A percentile compares a stretch with the other conserved stretches of the same genome.
Conservation (phyloP, 2,329 filamentous ascomycete genomes). For the Xylaria sp. region DNA sequence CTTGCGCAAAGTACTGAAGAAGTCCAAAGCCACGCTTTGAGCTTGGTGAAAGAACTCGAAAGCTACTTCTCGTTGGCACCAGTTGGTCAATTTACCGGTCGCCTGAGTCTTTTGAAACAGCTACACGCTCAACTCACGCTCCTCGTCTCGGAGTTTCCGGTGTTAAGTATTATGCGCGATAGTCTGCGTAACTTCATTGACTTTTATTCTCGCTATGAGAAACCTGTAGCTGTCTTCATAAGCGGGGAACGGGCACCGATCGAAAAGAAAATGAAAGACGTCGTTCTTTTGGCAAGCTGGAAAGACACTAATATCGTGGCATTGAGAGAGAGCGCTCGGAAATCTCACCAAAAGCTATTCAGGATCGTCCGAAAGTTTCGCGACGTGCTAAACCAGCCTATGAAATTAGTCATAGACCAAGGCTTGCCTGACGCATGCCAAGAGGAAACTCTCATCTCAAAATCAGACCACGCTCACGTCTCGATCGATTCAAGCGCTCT, state of each 20-base stretch:
- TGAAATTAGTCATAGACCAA: constrained; percentile 71
- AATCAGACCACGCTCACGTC: constrained; percentile 43
- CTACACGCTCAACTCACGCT: constrained; percentile 73
- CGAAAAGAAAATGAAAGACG: constrained; percentile 93
- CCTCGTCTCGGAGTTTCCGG: constrained; percentile 68
- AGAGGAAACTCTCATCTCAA: constrained; percentile 24
- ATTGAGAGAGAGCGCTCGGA: constrained; percentile 86
- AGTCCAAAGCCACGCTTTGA: constrained; percentile 71
- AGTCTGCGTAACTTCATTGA: constrained; percentile 80
- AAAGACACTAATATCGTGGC: constrained; percentile 96
- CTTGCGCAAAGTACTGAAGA: constrained; percentile 69
- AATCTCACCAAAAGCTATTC: constrained; percentile 92
- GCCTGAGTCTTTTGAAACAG: constrained; percentile 76
- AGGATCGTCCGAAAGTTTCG: constrained; percentile 92
- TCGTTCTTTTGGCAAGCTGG: constrained; percentile 95
- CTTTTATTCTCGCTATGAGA: constrained; percentile 79
- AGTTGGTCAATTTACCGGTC: constrained; percentile 80
- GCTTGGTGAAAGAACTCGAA: constrained; percentile 80
- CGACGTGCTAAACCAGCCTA: constrained; percentile 78
- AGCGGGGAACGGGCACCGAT: constrained; percentile 74
- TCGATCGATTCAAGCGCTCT: constrained; percentile 52
- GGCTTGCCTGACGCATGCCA: constrained; percentile 66
- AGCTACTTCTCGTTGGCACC: constrained; percentile 83
- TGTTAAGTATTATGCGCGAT: constrained; percentile 67
- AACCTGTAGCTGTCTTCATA: constrained; percentile 72